A percentile compares a stretch with the other conserved stretches of the same genome.
Evolutionary conservation across 495 filamentous ascomycete genomes (phyloP).

Genomic region (Astrothelium subdiscretum): DNA sequence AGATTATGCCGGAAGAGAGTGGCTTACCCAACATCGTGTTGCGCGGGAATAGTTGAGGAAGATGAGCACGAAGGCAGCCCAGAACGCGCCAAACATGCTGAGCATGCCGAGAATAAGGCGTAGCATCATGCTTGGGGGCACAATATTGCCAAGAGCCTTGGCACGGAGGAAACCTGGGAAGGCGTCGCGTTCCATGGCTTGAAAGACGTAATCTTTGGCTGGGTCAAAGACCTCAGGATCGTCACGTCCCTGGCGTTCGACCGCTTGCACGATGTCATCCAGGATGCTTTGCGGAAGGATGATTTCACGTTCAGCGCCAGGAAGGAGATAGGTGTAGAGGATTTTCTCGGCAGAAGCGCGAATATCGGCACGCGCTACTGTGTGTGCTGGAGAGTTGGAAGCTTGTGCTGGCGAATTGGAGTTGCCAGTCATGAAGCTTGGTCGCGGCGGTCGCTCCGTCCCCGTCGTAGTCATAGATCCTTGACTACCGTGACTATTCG

Average conservation of each 20-base stretch:
- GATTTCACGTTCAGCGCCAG: conserved; percentile 89
- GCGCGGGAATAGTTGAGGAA: conserved; percentile 66
- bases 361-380: conserved; percentile 75
- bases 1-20: conserved; percentile 5
- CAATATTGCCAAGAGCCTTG: conserved; percentile 89
- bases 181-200: conserved; percentile 97
- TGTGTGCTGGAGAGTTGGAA: conserved; percentile 38
- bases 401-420: conserved; percentile 21
- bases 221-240: conserved; percentile 95
- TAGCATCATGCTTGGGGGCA: conserved; percentile 74
- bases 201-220: conserved; percentile 98
- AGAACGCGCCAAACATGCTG: conserved; percentile 81
- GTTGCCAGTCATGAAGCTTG: conserved; percentile 55
- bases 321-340: conserved; percentile 86
- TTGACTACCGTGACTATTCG: conserved; percentile 42
- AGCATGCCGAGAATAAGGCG: conserved; percentile 78
- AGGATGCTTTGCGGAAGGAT: conserved; percentile 79
- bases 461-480: conserved; percentile 26
- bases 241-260: conserved; percentile 82
- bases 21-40: conserved; percentile 72
- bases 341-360: conserved; percentile 93
- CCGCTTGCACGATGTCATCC: conserved; percentile 62
- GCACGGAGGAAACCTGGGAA: conserved; percentile 92
- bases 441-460: conserved; percentile 48
- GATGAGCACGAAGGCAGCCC: conserved; percentile 85